Conservation (phyloP, 2,329 filamentous ascomycete genomes). For the Beauveria medogensis region DNA sequence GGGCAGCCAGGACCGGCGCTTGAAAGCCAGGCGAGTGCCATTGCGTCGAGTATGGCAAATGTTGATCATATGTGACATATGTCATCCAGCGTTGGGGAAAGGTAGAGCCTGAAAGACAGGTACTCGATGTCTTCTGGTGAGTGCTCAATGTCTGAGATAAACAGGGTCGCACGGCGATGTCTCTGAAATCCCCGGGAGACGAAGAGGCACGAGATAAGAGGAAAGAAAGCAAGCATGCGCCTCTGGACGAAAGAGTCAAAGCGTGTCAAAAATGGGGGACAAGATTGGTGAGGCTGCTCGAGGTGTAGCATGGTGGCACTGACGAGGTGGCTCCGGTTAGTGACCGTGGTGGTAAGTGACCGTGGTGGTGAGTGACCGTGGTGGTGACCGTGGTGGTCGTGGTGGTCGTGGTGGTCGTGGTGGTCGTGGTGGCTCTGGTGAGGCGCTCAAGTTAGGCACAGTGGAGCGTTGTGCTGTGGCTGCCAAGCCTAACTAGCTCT, state of each 20-base stretch:
- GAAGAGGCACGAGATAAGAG: neutral
- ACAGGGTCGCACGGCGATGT: neutral
- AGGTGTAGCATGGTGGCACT: neutral
- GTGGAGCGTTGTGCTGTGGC: neutral
- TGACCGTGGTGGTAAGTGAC: too few species aligned
- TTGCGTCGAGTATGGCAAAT: neutral
- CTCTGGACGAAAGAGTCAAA: neutral
- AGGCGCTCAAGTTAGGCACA: neutral
- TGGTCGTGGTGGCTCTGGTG: neutral
- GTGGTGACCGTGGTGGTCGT: too few species aligned
- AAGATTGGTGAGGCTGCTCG: neutral
- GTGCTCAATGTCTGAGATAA: neutral
- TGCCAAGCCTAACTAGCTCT: neutral
- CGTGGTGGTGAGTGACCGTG: too few species aligned
- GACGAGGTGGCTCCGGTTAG: too few species aligned
- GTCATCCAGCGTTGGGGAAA: neutral
- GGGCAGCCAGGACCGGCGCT: neutral
- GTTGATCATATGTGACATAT: neutral
- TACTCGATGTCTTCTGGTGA: neutral
- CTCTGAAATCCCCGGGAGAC: neutral
- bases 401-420: too few species aligned
- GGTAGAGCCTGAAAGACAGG: neutral
- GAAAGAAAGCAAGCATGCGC: neutral
- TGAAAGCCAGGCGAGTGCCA: neutral
- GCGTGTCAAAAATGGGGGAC: neutral